Conservation (phyloP, 2,329 filamentous ascomycete species). For the Colletotrichum neosansevieriae region DNA sequence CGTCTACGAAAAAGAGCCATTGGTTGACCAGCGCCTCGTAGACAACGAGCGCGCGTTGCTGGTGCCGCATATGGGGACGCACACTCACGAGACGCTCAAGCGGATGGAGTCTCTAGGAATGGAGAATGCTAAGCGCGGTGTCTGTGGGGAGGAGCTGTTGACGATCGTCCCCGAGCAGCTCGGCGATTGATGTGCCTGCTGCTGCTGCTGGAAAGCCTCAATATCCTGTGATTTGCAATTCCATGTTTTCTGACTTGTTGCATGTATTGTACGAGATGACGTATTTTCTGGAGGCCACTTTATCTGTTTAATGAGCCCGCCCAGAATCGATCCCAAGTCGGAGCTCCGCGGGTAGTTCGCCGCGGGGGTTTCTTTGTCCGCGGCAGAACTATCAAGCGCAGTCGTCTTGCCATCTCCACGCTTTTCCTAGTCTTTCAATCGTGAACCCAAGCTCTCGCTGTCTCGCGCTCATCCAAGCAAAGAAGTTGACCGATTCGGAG, state of each 20-base stretch:
- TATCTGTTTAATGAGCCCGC: too few relatives aligned
- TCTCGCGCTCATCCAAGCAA: too few relatives aligned
- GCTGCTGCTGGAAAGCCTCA: not conserved
- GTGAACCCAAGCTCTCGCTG: too few relatives aligned
- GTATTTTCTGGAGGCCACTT: not conserved
- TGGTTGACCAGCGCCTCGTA: slow-evolving; percentile 70
- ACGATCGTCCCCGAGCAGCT: slow-evolving; percentile 38
- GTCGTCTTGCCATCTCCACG: not conserved
- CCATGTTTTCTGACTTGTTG: not conserved
- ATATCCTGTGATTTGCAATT: not conserved
- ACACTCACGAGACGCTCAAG: slow-evolving; percentile 64
- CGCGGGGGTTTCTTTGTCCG: slow-evolving; percentile 28
- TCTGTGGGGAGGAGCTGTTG: slow-evolving; percentile 38
- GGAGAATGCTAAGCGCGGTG: slow-evolving; percentile 45
- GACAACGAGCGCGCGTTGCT: slow-evolving; percentile 71
- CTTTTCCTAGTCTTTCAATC: not conserved
- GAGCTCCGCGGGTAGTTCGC: not conserved
- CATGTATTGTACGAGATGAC: not conserved
- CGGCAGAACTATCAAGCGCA: slow-evolving; percentile 17
- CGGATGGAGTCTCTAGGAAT: slow-evolving; percentile 48
- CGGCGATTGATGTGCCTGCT: not conserved
- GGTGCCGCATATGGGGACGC: slow-evolving; percentile 77
- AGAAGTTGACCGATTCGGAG: not conserved
- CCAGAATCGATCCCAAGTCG: too few relatives aligned
- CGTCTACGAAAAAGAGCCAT: slow-evolving; percentile 70